phyloP scores from a whole-genome alignment of 352 stramenopile genomes.

The Paralagenidium karlingii region DNA sequence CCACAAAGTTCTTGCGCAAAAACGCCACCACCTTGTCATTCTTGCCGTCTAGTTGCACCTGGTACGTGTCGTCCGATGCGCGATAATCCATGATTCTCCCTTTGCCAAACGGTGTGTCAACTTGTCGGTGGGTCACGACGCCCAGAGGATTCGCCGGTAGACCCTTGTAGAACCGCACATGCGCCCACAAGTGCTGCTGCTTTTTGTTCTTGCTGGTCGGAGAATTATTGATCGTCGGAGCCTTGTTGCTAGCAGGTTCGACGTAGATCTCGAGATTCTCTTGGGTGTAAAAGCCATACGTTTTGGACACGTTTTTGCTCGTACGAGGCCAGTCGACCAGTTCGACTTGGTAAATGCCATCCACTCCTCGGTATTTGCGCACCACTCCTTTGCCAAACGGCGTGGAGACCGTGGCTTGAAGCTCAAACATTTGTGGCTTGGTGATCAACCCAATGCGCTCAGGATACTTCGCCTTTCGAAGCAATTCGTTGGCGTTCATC shows the following conservation, averaged over 20 bases:
- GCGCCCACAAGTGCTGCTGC: no score
- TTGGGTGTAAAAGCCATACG: conserved; percentile 42
- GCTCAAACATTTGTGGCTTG: conserved; percentile 47
- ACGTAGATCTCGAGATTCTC: conserved; percentile 29
- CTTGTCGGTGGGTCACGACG: conserved; percentile 31
- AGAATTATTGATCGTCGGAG: no score
- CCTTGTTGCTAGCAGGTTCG: no score
- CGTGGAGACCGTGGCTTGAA: conserved; percentile 46
- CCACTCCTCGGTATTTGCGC: conserved; percentile 45
- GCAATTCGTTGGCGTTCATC: conserved; percentile 39
- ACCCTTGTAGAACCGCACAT: conserved; percentile 37
- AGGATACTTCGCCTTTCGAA: conserved; percentile 18
- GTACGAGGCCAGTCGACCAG: conserved; percentile 39
- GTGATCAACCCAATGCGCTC: conserved; percentile 18
- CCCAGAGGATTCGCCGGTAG: conserved; percentile 21
- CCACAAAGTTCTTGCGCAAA: conserved; percentile 17
- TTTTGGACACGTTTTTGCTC: conserved; percentile 24
- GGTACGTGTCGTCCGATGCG: conserved; percentile 57
- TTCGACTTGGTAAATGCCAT: conserved; percentile 78
- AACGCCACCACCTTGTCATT: conserved; percentile 15
- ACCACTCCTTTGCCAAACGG: conserved; percentile 54
- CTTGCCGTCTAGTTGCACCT: conserved; percentile 27
- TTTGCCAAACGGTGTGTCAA: conserved; percentile 71
- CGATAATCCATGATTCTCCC: conserved; percentile 48
- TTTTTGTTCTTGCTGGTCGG: no score